Base-by-base conservation (phyloP, 176 grass and related monocot genomes). In the Avena sativa region DNA sequence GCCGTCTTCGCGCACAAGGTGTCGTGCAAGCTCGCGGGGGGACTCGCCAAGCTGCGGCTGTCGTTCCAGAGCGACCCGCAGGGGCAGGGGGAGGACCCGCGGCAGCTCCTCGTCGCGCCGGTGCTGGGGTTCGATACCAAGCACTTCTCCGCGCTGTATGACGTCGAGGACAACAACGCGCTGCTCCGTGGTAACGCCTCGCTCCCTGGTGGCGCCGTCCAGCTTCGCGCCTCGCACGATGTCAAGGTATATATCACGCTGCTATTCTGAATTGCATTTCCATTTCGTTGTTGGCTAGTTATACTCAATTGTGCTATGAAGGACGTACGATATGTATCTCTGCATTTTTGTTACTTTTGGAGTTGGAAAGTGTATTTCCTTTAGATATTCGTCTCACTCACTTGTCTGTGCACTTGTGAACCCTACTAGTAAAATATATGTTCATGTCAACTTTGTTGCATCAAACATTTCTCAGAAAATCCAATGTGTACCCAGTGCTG, bases 41-140 rank as follows among this genome's bases (percentile, higher is more conserved):
- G 85, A 0, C 92, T 96, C 69, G 94, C 97, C 53, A 99, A 99
- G 92, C 87, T 99, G 74, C 95, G 92, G 50, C 79, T 96, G n/a
- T 91, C 88, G 71, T 99, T 95, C 87, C 92, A 91, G 85, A 96
- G 92, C 94, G 89, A 96, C 47, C 79, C 64, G 25, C 88, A 84
- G 50, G 89, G 80, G 14, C 65, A 79, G 56, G 50, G 71, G 30
- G 78, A 70, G 40, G 86, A 75, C 59, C 75, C 50, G 58, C 60
- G 32, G 30, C 69, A 91, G 51, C 81, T 91, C 12, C 85, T 96
- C 80, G 15, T 34, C 21, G 78, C 75, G 40, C 97, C 97, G 2
- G 53, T 93, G 59, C 19, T 99, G 15, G 92, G 82, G 12, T 74
- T 99, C 58, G 47, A 93, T 28, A 96, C 92, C 28, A 92, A 93